Evolutionary conservation across 495 filamentous ascomycete species (phyloP).

Genomic region (Glarea lozoyensis): DNA sequence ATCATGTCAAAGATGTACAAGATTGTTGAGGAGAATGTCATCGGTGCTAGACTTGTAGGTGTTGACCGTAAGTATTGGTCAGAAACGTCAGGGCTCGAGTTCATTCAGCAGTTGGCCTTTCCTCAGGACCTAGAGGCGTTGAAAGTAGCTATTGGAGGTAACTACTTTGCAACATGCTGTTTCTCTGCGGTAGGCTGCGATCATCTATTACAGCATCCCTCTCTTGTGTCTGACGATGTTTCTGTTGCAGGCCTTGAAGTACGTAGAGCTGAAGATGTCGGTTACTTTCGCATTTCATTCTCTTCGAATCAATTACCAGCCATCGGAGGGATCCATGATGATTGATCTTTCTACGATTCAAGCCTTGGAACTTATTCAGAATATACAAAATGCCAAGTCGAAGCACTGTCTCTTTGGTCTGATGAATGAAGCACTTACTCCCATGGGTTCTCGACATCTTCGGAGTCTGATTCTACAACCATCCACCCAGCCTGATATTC

Average conservation of each 20-base stretch:
- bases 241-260: constrained; percentile 59
- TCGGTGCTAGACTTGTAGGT: constrained; percentile 44
- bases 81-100: constrained; percentile 69
- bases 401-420: constrained; percentile 75
- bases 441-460: constrained; percentile 77
- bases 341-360: constrained; percentile 81
- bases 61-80: constrained; percentile 85
- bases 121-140: constrained; percentile 68
- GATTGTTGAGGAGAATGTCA: constrained; percentile 63
- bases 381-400: constrained; percentile 64
- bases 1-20: constrained; percentile 66
- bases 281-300: constrained; percentile 65
- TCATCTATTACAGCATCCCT: not conserved
- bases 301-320: constrained; percentile 75
- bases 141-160: constrained; percentile 66
- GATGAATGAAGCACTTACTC: constrained; percentile 75
- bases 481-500: constrained; percentile 55
- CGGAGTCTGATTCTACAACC: constrained; percentile 82
- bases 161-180: constrained; percentile 86
- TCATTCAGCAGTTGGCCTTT: constrained; percentile 72
- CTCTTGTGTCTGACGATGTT: constrained; percentile 15
- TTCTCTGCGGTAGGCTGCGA: constrained; percentile 64
- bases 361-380: constrained; percentile 85
- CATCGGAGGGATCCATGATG: constrained; percentile 90
- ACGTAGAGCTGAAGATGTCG: constrained; percentile 56